Evolutionary conservation across 2,329 filamentous ascomycete genomes (phyloP).

Genomic region (Thielaviopsis populi): DNA sequence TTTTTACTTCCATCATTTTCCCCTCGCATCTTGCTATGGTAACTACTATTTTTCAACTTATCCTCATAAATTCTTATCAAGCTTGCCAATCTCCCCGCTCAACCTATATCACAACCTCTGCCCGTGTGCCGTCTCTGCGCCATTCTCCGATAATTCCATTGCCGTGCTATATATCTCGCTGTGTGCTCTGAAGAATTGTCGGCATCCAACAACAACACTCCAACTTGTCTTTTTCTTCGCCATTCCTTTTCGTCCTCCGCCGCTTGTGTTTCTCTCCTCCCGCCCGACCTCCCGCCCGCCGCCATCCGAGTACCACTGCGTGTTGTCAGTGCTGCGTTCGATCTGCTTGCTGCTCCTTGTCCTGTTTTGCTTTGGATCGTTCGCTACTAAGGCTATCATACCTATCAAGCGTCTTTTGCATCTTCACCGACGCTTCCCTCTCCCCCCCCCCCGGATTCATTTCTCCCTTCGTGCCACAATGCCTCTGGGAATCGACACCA

Average conservation of each 20-base stretch:
- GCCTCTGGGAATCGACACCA: conserved; percentile 53
- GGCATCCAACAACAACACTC: background rate
- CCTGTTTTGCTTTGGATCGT: background rate
- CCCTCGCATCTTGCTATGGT: background rate
- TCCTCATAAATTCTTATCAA: background rate
- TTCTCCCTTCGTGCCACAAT: conserved; percentile 9
- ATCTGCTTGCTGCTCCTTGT: background rate
- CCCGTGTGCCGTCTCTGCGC: background rate
- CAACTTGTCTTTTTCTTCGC: background rate
- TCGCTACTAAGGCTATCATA: background rate
- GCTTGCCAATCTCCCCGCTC: background rate
- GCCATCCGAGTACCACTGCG: background rate
- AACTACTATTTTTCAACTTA: background rate
- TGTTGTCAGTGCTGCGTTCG: background rate
- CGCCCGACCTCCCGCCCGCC: background rate
- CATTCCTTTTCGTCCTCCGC: background rate
- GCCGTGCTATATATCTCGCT: background rate
- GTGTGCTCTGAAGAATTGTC: background rate
- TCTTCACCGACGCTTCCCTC: background rate
- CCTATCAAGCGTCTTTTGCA: background rate
- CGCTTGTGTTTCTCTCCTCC: background rate
- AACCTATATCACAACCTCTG: background rate
- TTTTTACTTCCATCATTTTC: background rate
- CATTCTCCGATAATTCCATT: background rate
- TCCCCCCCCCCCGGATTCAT: background rate